These are phyloP conservation scores for Pichia sp. DNA, from an alignment of 1,139 yeast species.

Conservation along the genomic window DNA sequence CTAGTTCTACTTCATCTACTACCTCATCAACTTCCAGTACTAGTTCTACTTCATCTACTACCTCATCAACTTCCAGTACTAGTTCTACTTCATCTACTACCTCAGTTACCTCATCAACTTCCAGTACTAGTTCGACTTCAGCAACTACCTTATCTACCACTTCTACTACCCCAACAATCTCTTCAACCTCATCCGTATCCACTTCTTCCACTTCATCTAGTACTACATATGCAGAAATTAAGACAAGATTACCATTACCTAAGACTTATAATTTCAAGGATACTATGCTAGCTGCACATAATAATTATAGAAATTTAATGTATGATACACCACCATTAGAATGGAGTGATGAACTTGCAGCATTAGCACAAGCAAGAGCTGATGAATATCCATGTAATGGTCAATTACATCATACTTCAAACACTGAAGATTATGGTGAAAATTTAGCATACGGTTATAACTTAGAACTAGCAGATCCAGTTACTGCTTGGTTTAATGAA, in stretches of 20 bases:
- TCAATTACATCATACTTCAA: conserved; percentile 59
- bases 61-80: conserved; percentile 16
- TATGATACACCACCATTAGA: conserved; percentile 44
- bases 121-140: not conserved
- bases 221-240: not conserved
- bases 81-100: conserved; percentile 20
- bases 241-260: conserved; percentile 1
- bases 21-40: conserved; percentile 28
- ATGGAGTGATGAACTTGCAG: conserved; percentile 61
- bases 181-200: not conserved
- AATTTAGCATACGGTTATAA: conserved; percentile 74
- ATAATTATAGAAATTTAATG: conserved; percentile 44
- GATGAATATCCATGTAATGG: conserved; percentile 61
- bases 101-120: conserved; percentile 4
- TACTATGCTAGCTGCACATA: conserved; percentile 39
- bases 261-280: conserved; percentile 19
- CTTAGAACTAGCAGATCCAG: conserved; percentile 50
- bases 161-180: not conserved
- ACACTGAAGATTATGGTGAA: conserved; percentile 71
- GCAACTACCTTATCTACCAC: not conserved
- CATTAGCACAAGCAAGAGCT: conserved; percentile 66
- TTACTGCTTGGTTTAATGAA: conserved; percentile 82
- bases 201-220: not conserved
- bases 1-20: conserved; percentile 23
- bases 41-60: conserved; percentile 53